Evolutionary conservation across 306 rosid genomes (phyloP).

Genomic region (Castanospermum australe): DNA sequence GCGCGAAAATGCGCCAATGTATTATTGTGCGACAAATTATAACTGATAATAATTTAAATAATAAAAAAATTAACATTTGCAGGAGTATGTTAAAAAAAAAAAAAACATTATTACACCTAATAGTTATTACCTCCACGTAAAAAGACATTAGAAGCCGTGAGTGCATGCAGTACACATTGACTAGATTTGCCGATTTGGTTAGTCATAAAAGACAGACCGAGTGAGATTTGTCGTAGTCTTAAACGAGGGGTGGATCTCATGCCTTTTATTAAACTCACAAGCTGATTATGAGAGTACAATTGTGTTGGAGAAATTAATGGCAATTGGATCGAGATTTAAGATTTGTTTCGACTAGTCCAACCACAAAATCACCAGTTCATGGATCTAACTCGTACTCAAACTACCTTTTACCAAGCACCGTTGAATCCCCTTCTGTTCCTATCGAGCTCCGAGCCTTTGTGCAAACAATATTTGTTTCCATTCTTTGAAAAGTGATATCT

Average conservation of each 20-base stretch:
- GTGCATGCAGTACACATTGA: constrained; percentile 22
- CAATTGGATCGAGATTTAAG: background rate
- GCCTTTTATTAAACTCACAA: background rate
- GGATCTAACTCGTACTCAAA: constrained; percentile 9
- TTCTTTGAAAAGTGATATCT: background rate
- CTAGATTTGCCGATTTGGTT: constrained; percentile 9
- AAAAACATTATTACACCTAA: too few relatives aligned
- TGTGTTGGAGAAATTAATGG: constrained; percentile 20
- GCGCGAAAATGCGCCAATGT: too few relatives aligned
- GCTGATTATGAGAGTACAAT: constrained; percentile 20
- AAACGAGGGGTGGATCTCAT: background rate
- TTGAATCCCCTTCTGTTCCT: background rate
- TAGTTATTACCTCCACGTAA: too few relatives aligned
- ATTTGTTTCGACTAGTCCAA: background rate
- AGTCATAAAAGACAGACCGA: constrained; percentile 21
- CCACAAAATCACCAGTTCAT: background rate
- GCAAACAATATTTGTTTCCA: background rate
- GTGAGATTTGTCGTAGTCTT: constrained; percentile 21
- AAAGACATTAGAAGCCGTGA: too few relatives aligned
- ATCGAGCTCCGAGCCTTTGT: background rate
- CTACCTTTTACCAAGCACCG: background rate
- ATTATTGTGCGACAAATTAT: too few relatives aligned
- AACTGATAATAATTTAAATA: too few relatives aligned
- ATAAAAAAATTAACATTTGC: too few relatives aligned
- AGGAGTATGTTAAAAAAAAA: too few relatives aligned